Evolutionary conservation across 2,329 filamentous ascomycete genomes (phyloP).

Genomic region (Trichoderma asperellum): DNA sequence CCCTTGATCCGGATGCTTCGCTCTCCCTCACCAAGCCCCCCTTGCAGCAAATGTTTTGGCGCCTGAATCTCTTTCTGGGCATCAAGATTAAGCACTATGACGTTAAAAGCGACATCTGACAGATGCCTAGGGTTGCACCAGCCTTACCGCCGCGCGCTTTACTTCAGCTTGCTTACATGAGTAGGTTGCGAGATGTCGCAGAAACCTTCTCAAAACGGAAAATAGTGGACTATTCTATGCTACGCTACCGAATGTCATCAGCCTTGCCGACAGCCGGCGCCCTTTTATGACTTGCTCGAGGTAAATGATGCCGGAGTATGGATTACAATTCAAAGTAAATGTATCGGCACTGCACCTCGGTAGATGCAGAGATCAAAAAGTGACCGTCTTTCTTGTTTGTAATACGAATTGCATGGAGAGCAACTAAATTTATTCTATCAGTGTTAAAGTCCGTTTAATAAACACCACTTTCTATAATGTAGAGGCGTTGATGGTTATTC

Average conservation of each 20-base stretch:
- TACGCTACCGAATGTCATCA: not conserved
- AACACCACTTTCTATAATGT: not conserved
- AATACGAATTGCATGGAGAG: not conserved
- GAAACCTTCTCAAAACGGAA: constrained; percentile 19
- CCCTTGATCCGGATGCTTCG: not conserved
- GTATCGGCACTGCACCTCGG: not conserved
- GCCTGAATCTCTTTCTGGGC: not conserved
- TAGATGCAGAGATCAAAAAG: not conserved
- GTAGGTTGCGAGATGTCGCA: not conserved
- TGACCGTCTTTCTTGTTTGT: not conserved
- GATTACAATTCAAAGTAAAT: not conserved
- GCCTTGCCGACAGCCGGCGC: not conserved
- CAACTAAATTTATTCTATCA: not conserved
- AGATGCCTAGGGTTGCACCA: not conserved
- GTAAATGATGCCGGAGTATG: not conserved
- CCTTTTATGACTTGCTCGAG: no score
- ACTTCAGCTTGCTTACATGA: constrained; percentile 14
- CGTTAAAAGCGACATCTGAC: constrained; percentile 1
- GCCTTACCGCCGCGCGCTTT: not conserved
- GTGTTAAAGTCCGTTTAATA: not conserved
- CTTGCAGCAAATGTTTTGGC: not conserved
- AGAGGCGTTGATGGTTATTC: not conserved
- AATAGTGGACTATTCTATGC: not conserved
- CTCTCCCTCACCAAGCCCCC: not conserved
- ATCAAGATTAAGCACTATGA: not conserved